Base-by-base conservation (phyloP, 495 filamentous ascomycete genomes). In the Hypoxylon crocopeplum region DNA sequence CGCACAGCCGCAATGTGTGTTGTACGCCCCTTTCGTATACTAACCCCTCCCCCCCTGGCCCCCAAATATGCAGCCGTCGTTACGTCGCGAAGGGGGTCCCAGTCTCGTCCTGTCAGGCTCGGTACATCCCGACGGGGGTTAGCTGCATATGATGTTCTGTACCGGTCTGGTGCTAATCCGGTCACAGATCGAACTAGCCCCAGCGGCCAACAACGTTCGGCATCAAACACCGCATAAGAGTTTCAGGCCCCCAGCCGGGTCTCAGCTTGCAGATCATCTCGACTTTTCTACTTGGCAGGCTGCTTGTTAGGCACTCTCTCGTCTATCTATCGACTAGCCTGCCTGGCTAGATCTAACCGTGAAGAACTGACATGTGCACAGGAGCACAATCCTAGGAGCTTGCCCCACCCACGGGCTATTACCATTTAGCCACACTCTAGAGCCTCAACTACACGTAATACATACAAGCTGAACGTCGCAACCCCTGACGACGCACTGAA, bases 221-320 rank as follows among this genome's bases (percentile, higher is more conserved):
- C 48, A 62, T 61, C 54, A 57, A 69, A 42, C 62, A 51, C 48
- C 45, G 53, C 57, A 63, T 57, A 64, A 41, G 40, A 59, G 69
- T 74, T 72, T 73, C 72, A 69, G 59, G 64, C 63, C 61, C 64
- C 56, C 56, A 67, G 40, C 54, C 44, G 56, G 63, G 71, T 74
- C 70, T 76, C 70, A 75, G 67, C 62, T 67, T 66, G 74, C 46
- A 59, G 69, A 75, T 77, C 71, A 49, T 58, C 52, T 50, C 52
- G 44, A 48, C 36, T 48, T 45, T 54, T 12, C 38, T 39, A 22
- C 49, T 44, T 15, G 16, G 25, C 17, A 39, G 5, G 13, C 39
- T 11, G 20, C 10, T 44, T 13, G 20, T 20, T 38, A 32, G 12
- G 44, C 44, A 19, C 21, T 21, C 38, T 15, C 33, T 5, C 15